Evolutionary conservation across 805 yeast genomes (phyloP).

Genomic region (Kazachstania psychrophila): DNA sequence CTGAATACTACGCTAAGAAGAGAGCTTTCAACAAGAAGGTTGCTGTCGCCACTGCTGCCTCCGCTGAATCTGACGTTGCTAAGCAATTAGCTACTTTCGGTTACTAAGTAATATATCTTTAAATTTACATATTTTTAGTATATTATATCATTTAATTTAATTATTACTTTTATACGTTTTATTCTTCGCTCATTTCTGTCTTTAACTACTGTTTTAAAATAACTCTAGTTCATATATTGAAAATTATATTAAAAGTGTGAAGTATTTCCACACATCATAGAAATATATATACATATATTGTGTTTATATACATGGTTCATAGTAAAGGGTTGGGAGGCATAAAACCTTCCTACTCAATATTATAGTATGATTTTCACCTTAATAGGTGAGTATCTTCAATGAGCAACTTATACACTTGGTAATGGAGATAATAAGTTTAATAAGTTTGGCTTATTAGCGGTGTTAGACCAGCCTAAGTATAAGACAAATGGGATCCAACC

Average conservation of each 20-base stretch:
- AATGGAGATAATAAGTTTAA: conserved; percentile 36
- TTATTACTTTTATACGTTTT: conserved; percentile 6
- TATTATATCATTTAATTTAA: conserved; percentile 7
- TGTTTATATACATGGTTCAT: too few relatives aligned
- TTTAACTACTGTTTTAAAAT: too few relatives aligned
- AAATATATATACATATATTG: too few relatives aligned
- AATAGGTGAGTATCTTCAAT: background rate
- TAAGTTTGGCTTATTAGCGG: conserved; percentile 76
- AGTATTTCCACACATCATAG: too few relatives aligned
- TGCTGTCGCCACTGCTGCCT: conserved; percentile 74
- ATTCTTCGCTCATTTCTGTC: too few relatives aligned
- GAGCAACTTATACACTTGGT: conserved; percentile 26
- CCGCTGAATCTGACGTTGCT: conserved; percentile 85
- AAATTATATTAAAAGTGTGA: too few relatives aligned
- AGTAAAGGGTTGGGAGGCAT: too few relatives aligned
- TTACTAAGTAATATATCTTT: conserved; percentile 54
- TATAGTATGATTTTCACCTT: too few relatives aligned
- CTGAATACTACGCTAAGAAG: conserved; percentile 99
- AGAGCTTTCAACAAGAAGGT: conserved; percentile 90
- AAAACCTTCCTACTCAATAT: too few relatives aligned
- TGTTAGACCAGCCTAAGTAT: conserved; percentile 80
- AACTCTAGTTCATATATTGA: too few relatives aligned
- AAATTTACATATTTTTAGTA: conserved; percentile 9
- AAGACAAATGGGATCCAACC: conserved; percentile 95
- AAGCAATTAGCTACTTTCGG: conserved; percentile 94